Base-by-base conservation (phyloP, 495 filamentous ascomycete genomes). In the Aspergillus nanangensis region DNA sequence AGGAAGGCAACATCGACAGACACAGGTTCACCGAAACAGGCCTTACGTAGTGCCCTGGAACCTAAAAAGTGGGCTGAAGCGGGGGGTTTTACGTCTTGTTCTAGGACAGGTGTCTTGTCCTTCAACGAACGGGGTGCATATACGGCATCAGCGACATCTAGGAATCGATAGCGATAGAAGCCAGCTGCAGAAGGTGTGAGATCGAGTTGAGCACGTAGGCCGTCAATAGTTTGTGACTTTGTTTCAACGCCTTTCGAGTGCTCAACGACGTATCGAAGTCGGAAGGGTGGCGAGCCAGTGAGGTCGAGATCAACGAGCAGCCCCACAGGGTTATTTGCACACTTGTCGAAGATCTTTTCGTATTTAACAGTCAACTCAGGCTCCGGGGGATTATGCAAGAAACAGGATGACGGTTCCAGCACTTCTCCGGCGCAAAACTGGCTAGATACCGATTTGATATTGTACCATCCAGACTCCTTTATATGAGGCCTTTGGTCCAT, bases 31-130 rank as follows among this genome's bases (percentile, higher is more conserved):
- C 90, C 90, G 35, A 96, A 85, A 55, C 93, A 98, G 38, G 82
- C 78, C 51, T 76, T 80, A 44, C 79, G 72, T 32, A 65, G 66
- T 8, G 67, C 62, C 2, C 68, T 62, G 10, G 73, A 65, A 15
- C 79, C 70, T 35, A 81, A 55, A 53, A 97, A 87, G 21, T 73
- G 67, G 14, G 93, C 93, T 11, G 82, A 86, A 5, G 92, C 92
- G 11, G 89, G 82, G 3, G 93, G 93, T 63, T 92, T 96, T 55
- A 98, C 90, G 51, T 88, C 82, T 64, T 96, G 91, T 59, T 95
- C 84, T 18, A 96, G 62, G 4, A 70, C 62, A 8, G 88, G 65
- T 31, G 70, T 65, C 41, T 77, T 78, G 23, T 75, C 72, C 33
- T 74, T 75, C 31, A 79, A 49, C 14, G 72, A 62, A 13, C 61